These are phyloP conservation scores for Ramaria rubella DNA, from an alignment of 768 basidiomycete genomes.

Conservation along the genomic window DNA sequence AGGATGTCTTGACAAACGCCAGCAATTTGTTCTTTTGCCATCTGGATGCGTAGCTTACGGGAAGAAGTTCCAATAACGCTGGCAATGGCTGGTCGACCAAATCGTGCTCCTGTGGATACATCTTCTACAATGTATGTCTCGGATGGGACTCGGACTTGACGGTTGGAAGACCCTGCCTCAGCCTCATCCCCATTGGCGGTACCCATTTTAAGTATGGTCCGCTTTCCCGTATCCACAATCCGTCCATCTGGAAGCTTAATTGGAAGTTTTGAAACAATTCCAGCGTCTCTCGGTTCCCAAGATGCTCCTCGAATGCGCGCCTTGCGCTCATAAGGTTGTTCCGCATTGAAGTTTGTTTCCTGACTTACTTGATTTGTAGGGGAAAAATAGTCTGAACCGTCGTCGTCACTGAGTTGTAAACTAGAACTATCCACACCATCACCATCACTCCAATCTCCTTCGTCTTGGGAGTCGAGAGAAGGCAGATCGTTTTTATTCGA, in stretches of 20 bases:
- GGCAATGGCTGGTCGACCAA: constrained; percentile 75
- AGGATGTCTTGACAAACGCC: constrained; percentile 89
- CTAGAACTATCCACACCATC: constrained; percentile 18
- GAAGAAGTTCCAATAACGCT: constrained; percentile 65
- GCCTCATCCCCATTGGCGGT: constrained; percentile 33
- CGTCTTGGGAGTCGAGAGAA: constrained; percentile 49
- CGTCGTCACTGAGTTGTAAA: constrained; percentile 30
- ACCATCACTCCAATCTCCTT: constrained; percentile 22
- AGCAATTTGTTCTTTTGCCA: constrained; percentile 92
- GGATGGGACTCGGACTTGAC: constrained; percentile 17
- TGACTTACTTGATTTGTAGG: constrained; percentile 13
- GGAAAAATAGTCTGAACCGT: constrained; percentile 17
- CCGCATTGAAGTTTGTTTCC: constrained; percentile 49
- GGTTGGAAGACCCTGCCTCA: constrained; percentile 24
- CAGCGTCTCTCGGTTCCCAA: constrained; percentile 41
- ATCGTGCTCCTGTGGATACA: constrained; percentile 76
- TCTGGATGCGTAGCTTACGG: constrained; percentile 57
- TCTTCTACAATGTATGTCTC: constrained; percentile 46
- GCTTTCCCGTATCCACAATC: constrained; percentile 52
- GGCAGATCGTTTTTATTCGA: constrained; percentile 55
- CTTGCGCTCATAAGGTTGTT: constrained; percentile 67
- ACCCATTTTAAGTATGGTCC: constrained; percentile 25
- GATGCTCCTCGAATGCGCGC: constrained; percentile 47
- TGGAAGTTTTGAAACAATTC: constrained; percentile 59
- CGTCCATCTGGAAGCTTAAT: constrained; percentile 83